phyloP scores from a whole-genome alignment of 2,329 filamentous ascomycete genomes.

The Colletotrichum cereale region DNA sequence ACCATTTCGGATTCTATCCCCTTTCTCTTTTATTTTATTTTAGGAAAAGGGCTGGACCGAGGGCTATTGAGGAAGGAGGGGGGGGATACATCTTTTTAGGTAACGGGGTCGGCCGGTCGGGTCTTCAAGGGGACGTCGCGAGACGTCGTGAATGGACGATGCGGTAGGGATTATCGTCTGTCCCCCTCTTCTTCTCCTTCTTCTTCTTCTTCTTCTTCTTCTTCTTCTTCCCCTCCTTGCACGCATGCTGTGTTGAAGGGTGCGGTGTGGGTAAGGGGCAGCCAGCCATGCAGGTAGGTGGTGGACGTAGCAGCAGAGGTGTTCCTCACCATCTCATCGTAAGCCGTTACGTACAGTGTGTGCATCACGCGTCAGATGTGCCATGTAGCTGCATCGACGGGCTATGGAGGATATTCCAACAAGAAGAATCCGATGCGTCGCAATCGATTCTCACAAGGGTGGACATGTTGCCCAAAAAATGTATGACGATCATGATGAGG shows the following conservation, averaged over 20 bases:
- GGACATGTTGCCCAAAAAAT: neutral
- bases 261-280: neutral
- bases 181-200: neutral
- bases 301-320: neutral
- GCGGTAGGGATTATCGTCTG: constrained; percentile 2
- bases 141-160: constrained; percentile 12
- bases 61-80: neutral
- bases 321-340: constrained; percentile 4
- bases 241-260: constrained; percentile 2
- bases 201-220: neutral
- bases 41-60: neutral
- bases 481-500: neutral
- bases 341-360: constrained; percentile 27
- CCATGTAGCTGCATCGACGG: neutral
- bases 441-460: neutral
- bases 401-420: neutral
- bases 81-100: neutral
- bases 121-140: neutral
- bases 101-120: neutral
- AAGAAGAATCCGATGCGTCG: neutral
- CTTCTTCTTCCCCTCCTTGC: neutral
- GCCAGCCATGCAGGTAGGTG: constrained; percentile 13
- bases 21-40: neutral
- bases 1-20: neutral
- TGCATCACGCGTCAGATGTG: neutral